Conservation (phyloP, 495 filamentous ascomycete genomes). For the Evansstolkia leycettana region DNA sequence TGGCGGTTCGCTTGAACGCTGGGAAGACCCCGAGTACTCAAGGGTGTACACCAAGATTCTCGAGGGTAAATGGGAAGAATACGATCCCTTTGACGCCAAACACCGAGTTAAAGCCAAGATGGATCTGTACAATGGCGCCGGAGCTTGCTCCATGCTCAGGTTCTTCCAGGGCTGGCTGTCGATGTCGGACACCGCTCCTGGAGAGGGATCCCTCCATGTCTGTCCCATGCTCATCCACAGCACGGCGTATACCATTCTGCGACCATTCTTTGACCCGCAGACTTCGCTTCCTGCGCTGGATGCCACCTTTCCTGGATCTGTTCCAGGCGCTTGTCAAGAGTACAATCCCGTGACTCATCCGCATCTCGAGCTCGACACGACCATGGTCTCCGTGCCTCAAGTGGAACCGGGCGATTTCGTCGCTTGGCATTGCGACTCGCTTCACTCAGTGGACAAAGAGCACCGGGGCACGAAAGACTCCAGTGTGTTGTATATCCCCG, state of each 20-base stretch:
- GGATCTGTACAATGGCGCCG: constrained; percentile 72
- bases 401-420: constrained; percentile 81
- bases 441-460: constrained; percentile 71
- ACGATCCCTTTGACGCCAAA: constrained; percentile 68
- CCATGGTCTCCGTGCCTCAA: constrained; percentile 70
- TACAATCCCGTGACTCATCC: constrained; percentile 60
- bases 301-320: constrained; percentile 56
- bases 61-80: constrained; percentile 66
- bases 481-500: constrained; percentile 78
- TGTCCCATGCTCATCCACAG: constrained; percentile 64
- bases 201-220: constrained; percentile 73
- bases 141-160: constrained; percentile 72
- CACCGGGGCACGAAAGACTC: constrained; percentile 61
- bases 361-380: constrained; percentile 54
- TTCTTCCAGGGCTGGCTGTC: constrained; percentile 85
- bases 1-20: constrained; percentile 73
- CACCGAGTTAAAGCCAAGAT: constrained; percentile 54
- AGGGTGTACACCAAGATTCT: constrained; percentile 63
- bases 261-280: constrained; percentile 62
- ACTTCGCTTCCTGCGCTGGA: constrained; percentile 33
- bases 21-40: constrained; percentile 73
- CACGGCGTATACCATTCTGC: constrained; percentile 71
- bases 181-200: constrained; percentile 58
- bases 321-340: constrained; percentile 67
- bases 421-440: constrained; percentile 78